Base-by-base conservation (phyloP, 306 rosid species). In the Senna tora region DNA sequence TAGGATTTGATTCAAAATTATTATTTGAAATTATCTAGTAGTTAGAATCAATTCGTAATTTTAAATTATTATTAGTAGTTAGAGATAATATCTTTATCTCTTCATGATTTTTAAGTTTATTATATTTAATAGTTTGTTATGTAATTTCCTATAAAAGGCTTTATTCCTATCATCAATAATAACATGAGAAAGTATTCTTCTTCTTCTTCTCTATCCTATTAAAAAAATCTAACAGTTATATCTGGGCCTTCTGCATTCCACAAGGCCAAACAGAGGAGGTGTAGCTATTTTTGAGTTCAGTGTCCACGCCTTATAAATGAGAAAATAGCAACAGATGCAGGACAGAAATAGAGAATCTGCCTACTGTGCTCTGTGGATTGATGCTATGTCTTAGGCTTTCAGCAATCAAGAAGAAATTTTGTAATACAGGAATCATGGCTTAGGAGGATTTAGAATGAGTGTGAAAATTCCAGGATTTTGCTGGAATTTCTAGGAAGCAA, bases 401-500 rank as follows among this genome's bases (percentile, higher is more conserved):
- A 12, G 19, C 28, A 5, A 32, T 30, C 17, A 34, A 60, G 16
- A 46, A 20, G 39, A 62, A 36, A 41, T 22, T 41, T 30, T 16
- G 12, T 7, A 73, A 66, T 66, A 59, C 69, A 59, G 25, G 75
- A 60, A 51, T 43, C 46, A 42, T 59, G 75, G 39, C 63, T 53
- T 45, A 65, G 16, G 55, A 15, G 30, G 11, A 60, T 36, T 6
- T 12, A 60, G 19, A 13, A 46, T 11, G 68, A 20, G 25, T 49
- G 32, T 42, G 55, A 55, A 7, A 68, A 54, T 34, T 15, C 6
- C 21, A 41, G 50, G 36, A 14, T 20, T 19, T 7, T 22, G 11
- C 75, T 25, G 56, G 36, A 72, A 58, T 66, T 72, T 79, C 59
- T 34, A 16, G 25, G 75, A n/a, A 58, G 59, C 53, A 67, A 43